A percentile compares a stretch with the other conserved stretches of the same genome.
Conservation (phyloP, 768 basidiomycete species). For the Cyathus striatus region DNA sequence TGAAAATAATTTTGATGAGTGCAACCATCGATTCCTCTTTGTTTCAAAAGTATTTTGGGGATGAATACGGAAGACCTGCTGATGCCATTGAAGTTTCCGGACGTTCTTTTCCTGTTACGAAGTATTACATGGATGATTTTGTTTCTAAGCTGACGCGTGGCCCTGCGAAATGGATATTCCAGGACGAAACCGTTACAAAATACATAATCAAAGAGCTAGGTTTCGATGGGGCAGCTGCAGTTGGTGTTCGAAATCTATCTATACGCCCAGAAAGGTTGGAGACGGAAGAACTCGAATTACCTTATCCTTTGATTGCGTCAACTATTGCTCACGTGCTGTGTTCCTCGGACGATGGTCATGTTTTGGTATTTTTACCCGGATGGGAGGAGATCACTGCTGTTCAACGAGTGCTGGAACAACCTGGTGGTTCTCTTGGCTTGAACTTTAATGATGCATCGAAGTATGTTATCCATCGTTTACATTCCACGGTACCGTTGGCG, state of each 20-base stretch:
- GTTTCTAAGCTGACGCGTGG: slow-evolving; percentile 43
- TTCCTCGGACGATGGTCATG: slow-evolving; percentile 75
- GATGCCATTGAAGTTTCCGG: slow-evolving; percentile 83
- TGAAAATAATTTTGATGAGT: slow-evolving; percentile 92
- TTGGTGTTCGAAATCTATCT: slow-evolving; percentile 16
- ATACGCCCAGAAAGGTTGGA: slow-evolving; percentile 16
- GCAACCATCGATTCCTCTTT: slow-evolving; percentile 90
- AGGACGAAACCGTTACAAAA: slow-evolving; percentile 62
- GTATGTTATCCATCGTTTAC: slow-evolving; percentile 74
- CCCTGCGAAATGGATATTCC: slow-evolving; percentile 56
- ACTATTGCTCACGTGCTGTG: slow-evolving; percentile 75
- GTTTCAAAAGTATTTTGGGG: slow-evolving; percentile 85
- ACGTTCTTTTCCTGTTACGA: slow-evolving; percentile 83
- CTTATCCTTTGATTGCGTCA: slow-evolving; percentile 75
- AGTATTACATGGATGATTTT: slow-evolving; percentile 78
- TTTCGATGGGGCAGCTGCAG: slow-evolving; percentile 11
- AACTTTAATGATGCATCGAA: slow-evolving; percentile 54
- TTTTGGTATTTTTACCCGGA: slow-evolving; percentile 88
- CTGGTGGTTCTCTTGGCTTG: slow-evolving; percentile 45
- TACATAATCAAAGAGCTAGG: slow-evolving; percentile 72
- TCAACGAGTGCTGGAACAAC: slow-evolving; percentile 54
- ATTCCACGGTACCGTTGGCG: slow-evolving; percentile 82
- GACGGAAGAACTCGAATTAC: slow-evolving; percentile 71
- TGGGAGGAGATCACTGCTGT: slow-evolving; percentile 86
- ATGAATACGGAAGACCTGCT: slow-evolving; percentile 53